Percentiles rank a stretch among this genome's conserved stretches.
Conservation (phyloP, 2,329 filamentous ascomycete species). For the Fusarium brevicatenulatum region DNA sequence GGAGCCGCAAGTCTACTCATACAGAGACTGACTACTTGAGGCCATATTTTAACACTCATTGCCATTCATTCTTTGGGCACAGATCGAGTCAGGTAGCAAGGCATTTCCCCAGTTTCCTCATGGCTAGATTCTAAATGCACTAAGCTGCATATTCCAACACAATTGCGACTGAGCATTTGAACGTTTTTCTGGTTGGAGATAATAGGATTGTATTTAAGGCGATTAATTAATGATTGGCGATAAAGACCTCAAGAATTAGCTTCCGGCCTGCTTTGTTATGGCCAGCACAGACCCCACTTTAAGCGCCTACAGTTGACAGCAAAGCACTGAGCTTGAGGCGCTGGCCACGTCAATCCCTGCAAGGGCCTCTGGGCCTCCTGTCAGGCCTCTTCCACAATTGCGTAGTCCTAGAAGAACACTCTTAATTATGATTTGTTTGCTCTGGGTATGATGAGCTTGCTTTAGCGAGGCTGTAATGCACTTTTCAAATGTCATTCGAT, state of each 20-base stretch:
- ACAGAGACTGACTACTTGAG: neutral
- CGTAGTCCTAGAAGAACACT: accelerated
- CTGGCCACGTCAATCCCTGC: neutral
- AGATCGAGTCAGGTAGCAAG: neutral
- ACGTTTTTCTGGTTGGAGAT: neutral
- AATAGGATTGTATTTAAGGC: neutral
- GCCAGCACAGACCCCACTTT: neutral
- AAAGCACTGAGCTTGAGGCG: accelerated
- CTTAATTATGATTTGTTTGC: accelerated
- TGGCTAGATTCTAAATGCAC: accelerated
- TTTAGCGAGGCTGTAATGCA: neutral
- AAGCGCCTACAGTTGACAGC: neutral
- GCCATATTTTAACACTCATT: neutral
- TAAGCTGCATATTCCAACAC: neutral
- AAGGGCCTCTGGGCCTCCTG: neutral
- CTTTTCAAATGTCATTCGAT: accelerated
- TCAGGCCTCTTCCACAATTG: neutral
- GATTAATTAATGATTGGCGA: neutral
- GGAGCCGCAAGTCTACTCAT: neutral
- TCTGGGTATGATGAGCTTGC: accelerated
- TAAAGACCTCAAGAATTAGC: too few relatives aligned
- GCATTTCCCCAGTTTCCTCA: accelerated
- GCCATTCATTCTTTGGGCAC: neutral
- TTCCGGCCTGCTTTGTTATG: accelerated
- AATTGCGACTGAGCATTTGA: neutral